A percentile compares a stretch with the other conserved stretches of the same genome.
Evolutionary conservation across 1,284 basidiomycete genomes (phyloP).

Genomic region (Meripilus lineatus): DNA sequence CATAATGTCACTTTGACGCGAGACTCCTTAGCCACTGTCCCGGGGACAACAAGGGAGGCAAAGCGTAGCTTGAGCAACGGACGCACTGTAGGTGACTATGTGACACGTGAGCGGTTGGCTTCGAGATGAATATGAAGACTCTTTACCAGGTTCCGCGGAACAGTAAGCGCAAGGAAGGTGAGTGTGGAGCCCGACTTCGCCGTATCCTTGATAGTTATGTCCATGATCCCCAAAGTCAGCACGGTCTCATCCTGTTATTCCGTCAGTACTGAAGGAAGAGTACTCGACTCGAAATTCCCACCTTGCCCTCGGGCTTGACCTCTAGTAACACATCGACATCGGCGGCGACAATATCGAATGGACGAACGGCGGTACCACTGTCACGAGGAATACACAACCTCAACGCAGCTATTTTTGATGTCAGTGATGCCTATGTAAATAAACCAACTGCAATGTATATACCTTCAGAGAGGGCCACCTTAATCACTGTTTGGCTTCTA

Average conservation of each 20-base stretch:
- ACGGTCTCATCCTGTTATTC: conserved; percentile 64
- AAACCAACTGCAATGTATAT: conserved; percentile 15
- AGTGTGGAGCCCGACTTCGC: conserved; percentile 27
- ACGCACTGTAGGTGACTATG: conserved; percentile 40
- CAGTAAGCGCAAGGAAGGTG: conserved; percentile 46
- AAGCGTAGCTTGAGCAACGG: conserved; percentile 65
- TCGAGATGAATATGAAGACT: background rate
- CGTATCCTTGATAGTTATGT: conserved; percentile 50
- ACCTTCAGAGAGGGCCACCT: conserved; percentile 58
- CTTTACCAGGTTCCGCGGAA: conserved; percentile 52
- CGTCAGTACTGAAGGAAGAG: background rate
- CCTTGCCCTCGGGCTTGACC: conserved; percentile 66
- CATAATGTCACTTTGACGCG: conserved; percentile 61
- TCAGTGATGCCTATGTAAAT: background rate
- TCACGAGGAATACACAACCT: conserved; percentile 40
- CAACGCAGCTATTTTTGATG: conserved; percentile 32
- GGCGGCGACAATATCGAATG: conserved; percentile 56
- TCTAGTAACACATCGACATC: conserved; percentile 66
- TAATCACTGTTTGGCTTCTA: conserved; percentile 45
- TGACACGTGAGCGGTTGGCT: conserved; percentile 1
- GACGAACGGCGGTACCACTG: conserved; percentile 23
- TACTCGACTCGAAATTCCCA: conserved; percentile 30
- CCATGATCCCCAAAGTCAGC: conserved; percentile 58
- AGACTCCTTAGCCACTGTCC: conserved; percentile 76
- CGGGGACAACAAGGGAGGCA: conserved; percentile 59